phyloP scores from a whole-genome alignment of 2,329 filamentous ascomycete genomes.

The Colletotrichum paranaense region DNA sequence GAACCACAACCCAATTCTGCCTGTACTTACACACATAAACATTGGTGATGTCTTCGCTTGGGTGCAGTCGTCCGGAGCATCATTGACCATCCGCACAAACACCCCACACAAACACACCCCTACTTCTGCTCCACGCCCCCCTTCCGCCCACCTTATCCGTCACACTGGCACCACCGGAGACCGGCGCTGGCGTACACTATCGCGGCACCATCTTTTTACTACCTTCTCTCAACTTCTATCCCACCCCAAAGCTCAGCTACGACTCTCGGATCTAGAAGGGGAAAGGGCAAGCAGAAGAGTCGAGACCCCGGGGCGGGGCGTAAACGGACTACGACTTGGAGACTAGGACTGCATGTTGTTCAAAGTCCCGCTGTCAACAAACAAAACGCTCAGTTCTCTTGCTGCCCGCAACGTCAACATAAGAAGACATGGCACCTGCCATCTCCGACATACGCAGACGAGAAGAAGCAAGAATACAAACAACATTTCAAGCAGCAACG shows the following conservation, averaged over 20 bases:
- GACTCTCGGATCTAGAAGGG: neutral
- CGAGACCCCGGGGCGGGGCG: neutral
- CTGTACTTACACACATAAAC: neutral
- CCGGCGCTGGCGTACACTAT: constrained; percentile 25
- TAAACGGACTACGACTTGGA: neutral
- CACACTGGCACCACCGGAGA: constrained; percentile 8
- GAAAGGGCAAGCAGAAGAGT: neutral
- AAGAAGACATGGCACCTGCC: constrained; percentile 33
- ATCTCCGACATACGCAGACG: neutral
- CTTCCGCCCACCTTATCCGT: constrained; percentile 4
- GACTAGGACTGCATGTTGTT: neutral
- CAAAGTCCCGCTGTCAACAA: constrained; percentile 26
- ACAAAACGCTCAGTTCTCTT: neutral
- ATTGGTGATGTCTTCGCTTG: constrained; percentile 1
- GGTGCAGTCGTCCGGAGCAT: constrained; percentile 24
- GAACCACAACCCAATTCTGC: neutral
- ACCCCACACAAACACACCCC: neutral
- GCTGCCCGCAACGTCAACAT: constrained; percentile 23
- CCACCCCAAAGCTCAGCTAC: neutral
- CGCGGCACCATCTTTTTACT: constrained; percentile 5
- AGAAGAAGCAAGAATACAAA: neutral
- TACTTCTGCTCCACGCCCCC: neutral
- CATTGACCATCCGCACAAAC: neutral
- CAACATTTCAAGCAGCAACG: neutral
- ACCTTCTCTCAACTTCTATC: neutral